Conservation (phyloP, 2,329 filamentous ascomycete species). For the Diaporthe citri region DNA sequence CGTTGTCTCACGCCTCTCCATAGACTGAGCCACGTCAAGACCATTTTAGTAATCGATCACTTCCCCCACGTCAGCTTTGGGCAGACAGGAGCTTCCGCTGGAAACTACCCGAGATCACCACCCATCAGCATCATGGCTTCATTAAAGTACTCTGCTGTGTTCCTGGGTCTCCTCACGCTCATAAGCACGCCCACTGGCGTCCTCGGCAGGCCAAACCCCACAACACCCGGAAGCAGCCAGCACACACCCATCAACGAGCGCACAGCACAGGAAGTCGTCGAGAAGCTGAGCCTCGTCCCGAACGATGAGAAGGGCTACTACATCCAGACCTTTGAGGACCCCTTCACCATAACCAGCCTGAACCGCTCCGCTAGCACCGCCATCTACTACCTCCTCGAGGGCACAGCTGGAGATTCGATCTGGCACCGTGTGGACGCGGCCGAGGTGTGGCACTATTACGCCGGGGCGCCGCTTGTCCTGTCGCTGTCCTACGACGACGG, state of each 20-base stretch:
- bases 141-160: background rate
- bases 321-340: conserved; percentile 60
- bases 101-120: background rate
- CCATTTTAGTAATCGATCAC: background rate
- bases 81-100: background rate
- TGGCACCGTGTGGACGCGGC: conserved; percentile 65
- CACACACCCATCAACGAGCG: conserved; percentile 42
- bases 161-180: conserved; percentile 1
- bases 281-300: conserved; percentile 55
- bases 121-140: conserved; percentile 17
- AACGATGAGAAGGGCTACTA: conserved; percentile 64
- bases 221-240: background rate
- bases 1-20: background rate
- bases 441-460: conserved; percentile 68
- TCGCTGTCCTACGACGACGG: conserved; percentile 60
- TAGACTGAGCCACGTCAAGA: background rate
- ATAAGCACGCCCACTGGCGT: background rate
- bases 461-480: conserved; percentile 62
- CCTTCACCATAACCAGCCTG: conserved; percentile 40
- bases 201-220: background rate
- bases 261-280: conserved; percentile 58
- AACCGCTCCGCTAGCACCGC: conserved; percentile 60
- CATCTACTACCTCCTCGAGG: conserved; percentile 67
- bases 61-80: background rate
- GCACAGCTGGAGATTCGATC: conserved; percentile 55